Evolutionary conservation across 306 rosid genomes (phyloP).

Genomic region (Inga leiocalycina): DNA sequence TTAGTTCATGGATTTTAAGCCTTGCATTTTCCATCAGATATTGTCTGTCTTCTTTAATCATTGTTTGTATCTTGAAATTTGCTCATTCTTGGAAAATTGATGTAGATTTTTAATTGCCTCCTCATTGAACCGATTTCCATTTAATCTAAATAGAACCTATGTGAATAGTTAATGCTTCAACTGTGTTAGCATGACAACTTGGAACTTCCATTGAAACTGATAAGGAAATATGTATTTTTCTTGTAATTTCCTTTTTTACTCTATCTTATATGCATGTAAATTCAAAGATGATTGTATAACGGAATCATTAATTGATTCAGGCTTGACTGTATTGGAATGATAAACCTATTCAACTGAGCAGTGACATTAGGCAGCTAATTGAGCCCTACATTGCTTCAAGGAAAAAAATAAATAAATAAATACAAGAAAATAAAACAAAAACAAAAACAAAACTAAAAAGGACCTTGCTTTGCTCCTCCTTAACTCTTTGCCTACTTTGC

Average conservation of each 20-base stretch:
- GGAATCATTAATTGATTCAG: background rate
- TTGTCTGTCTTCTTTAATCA: background rate
- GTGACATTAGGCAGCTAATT: background rate
- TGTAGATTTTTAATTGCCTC: background rate
- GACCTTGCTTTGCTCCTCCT: background rate
- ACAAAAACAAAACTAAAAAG: background rate
- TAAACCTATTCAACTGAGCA: background rate
- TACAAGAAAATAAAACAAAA: no score
- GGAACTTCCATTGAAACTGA: background rate
- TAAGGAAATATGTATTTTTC: constrained; percentile 7
- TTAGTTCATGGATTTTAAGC: background rate
- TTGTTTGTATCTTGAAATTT: constrained; percentile 4
- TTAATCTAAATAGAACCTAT: constrained; percentile 10
- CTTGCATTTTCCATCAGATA: background rate
- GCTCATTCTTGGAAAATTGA: constrained; percentile 1
- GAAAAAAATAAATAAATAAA: no score
- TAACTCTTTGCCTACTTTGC: background rate
- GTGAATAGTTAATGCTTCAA: constrained; percentile 1
- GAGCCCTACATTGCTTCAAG: background rate
- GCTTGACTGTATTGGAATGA: background rate
- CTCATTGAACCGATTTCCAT: constrained; percentile 1
- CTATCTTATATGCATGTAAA: background rate
- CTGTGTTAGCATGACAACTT: background rate
- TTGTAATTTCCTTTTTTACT: background rate
- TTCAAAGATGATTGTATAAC: background rate